Conservation (phyloP, 2,329 filamentous ascomycete genomes). For the Cytospora piceae region DNA sequence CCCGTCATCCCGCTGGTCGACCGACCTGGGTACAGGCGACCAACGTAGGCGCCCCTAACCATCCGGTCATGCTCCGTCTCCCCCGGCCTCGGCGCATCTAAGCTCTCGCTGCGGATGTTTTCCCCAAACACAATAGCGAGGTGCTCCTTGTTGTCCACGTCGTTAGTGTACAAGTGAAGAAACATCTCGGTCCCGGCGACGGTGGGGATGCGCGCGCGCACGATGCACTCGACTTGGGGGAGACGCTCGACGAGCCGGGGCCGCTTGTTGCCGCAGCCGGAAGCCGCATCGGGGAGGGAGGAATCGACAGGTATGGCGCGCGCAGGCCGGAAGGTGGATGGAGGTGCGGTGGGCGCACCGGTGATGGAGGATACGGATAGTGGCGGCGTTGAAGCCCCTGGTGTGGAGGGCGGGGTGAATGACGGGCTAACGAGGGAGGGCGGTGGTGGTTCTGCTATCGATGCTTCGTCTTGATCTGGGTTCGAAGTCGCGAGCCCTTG, state of each 20-base stretch:
- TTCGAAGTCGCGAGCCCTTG: constrained; percentile 19
- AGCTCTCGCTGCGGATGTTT: constrained; percentile 72
- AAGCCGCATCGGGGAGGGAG: constrained; percentile 50
- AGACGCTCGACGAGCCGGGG: constrained; percentile 76
- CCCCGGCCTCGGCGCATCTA: constrained; percentile 72
- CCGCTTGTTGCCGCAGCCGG: constrained; percentile 64
- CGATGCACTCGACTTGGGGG: constrained; percentile 88
- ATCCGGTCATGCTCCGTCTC: constrained; percentile 90
- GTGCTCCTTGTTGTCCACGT: constrained; percentile 92
- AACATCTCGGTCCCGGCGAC: constrained; percentile 95
- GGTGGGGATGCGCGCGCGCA: constrained; percentile 92
- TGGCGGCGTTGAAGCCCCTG: constrained; percentile 59
- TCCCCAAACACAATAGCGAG: constrained; percentile 95
- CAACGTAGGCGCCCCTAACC: constrained; percentile 91
- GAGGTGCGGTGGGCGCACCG: constrained; percentile 29
- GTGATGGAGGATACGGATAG: constrained; percentile 36
- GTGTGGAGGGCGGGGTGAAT: constrained; percentile 74
- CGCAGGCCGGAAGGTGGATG: constrained; percentile 39
- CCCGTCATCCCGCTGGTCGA: constrained; percentile 69
- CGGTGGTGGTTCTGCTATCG: constrained; percentile 41
- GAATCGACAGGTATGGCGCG: constrained; percentile 65
- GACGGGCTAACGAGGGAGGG: constrained; percentile 83
- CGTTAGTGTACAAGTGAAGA: constrained; percentile 91
- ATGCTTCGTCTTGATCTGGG: constrained; percentile 28
- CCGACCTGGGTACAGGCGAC: constrained; percentile 82